Evolutionary conservation across 257 asterid genomes (phyloP).

Genomic region (Solanum tacnaense): DNA sequence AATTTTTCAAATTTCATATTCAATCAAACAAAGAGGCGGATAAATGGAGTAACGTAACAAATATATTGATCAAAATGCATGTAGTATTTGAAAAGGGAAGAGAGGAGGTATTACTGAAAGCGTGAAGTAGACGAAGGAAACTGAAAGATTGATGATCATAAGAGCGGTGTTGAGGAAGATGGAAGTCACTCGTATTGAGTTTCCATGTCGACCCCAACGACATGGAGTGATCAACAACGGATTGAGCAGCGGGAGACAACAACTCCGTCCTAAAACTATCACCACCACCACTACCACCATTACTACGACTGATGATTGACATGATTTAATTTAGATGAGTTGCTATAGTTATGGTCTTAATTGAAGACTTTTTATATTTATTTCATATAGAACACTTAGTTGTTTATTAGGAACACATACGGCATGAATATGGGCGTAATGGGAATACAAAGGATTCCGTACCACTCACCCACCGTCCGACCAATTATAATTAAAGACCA

Average conservation of each 20-base stretch:
- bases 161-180: neutral
- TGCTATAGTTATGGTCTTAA: neutral
- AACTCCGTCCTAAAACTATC: neutral
- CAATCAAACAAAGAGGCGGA: neutral
- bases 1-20: neutral
- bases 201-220: neutral
- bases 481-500: neutral
- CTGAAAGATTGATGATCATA: neutral
- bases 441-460: neutral
- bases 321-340: neutral
- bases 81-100: neutral
- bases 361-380: neutral
- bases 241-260: neutral
- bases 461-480: neutral
- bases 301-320: neutral
- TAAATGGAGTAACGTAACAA: neutral
- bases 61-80: neutral
- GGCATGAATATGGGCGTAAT: neutral
- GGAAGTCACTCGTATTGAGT: neutral
- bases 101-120: neutral
- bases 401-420: neutral
- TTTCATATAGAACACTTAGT: neutral
- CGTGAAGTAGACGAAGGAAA: neutral
- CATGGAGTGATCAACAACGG: neutral
- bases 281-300: neutral